phyloP scores from a whole-genome alignment of 2,329 filamentous ascomycete genomes.

The Hymenoscyphus linearis region DNA sequence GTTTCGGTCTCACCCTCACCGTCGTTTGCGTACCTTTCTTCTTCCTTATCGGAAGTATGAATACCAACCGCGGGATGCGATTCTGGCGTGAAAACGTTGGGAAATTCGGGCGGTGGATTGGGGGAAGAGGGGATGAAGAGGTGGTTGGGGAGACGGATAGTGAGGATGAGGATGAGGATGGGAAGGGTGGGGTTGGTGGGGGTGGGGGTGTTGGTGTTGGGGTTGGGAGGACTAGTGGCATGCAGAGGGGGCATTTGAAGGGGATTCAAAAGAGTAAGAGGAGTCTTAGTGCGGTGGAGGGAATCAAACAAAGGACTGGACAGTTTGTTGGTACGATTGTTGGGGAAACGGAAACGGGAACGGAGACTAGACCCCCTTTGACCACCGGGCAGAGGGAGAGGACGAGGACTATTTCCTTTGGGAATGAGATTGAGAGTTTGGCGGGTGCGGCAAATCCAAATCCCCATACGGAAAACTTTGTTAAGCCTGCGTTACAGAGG shows the following conservation, averaged over 20 bases:
- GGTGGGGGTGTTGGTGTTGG: neutral
- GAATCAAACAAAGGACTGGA: conserved; percentile 1
- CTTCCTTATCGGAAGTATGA: conserved; percentile 41
- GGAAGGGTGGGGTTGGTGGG: neutral
- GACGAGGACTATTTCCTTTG: neutral
- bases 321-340: no score
- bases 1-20: conserved; percentile 35
- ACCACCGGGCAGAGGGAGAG: neutral
- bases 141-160: neutral
- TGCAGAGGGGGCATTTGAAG: neutral
- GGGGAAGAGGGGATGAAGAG: neutral
- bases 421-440: neutral
- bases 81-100: conserved; percentile 24
- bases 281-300: neutral
- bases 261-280: neutral
- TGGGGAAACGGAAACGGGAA: no score
- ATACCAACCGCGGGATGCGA: conserved; percentile 33
- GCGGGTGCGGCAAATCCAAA: no score
- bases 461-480: neutral
- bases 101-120: neutral
- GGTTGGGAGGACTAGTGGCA: neutral
- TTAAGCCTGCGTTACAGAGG: neutral
- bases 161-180: neutral
- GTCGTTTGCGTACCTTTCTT: conserved; percentile 45
- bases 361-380: no score